Evolutionary conservation across 2,329 filamentous ascomycete species (phyloP).

Genomic region (Hypoxylon sp.): DNA sequence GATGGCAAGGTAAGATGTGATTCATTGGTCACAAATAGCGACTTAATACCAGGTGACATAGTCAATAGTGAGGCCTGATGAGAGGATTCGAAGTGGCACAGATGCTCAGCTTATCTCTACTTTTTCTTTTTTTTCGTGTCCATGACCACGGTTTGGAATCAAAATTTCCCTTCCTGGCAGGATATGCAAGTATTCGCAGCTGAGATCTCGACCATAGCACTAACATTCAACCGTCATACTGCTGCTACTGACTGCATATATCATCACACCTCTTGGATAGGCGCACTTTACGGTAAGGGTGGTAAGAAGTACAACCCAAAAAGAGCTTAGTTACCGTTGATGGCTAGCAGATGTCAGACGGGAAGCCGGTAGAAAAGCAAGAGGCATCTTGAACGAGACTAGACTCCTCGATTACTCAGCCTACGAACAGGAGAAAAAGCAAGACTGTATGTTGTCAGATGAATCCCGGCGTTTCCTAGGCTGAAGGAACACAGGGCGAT

Average conservation of each 20-base stretch:
- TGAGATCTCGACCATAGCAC: neutral
- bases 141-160: no score
- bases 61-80: neutral
- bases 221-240: neutral
- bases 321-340: neutral
- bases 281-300: no score
- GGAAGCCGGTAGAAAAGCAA: neutral
- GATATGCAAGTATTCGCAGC: neutral
- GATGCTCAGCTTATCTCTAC: conserved; percentile 3
- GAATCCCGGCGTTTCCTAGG: neutral
- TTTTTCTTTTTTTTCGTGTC: neutral
- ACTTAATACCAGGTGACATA: neutral
- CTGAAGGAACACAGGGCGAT: neutral
- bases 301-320: neutral
- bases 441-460: neutral
- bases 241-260: neutral
- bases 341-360: neutral
- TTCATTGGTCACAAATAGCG: neutral
- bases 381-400: neutral
- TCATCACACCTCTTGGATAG: neutral
- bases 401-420: conserved; percentile 1
- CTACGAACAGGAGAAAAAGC: neutral
- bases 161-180: neutral
- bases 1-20: neutral
- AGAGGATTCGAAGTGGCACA: neutral